These are phyloP conservation scores for Pseudotulostoma volvatum DNA, from an alignment of 495 filamentous ascomycete genomes.

Conservation along the genomic window DNA sequence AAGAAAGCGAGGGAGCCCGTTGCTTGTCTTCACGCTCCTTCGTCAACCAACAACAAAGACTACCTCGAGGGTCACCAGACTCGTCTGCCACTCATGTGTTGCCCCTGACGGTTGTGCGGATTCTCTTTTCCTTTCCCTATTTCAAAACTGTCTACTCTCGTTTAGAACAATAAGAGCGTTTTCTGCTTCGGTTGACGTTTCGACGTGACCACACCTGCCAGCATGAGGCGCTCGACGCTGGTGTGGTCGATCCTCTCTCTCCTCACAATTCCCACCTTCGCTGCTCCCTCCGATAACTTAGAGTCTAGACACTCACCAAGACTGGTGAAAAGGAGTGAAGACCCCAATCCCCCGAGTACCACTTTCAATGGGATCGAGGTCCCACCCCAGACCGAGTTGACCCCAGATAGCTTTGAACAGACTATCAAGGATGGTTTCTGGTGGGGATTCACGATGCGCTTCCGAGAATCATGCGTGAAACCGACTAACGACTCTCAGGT, in stretches of 20 bases:
- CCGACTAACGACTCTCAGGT: conserved; percentile 28
- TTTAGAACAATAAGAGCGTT: too few relatives aligned
- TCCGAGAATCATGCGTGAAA: background rate
- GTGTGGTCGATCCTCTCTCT: conserved; percentile 28
- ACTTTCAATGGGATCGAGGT: conserved; percentile 70
- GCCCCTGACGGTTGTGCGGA: conserved; percentile 18
- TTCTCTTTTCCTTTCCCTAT: conserved; percentile 11
- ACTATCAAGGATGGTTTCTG: conserved; percentile 48
- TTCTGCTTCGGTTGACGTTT: too few relatives aligned
- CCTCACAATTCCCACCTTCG: conserved; percentile 22
- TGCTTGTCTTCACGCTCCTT: too few relatives aligned
- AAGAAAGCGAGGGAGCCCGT: too few relatives aligned
- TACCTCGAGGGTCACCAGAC: too few relatives aligned
- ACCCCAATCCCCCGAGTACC: conserved; percentile 23
- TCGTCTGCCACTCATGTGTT: conserved; percentile 14
- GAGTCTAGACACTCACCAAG: conserved; percentile 6
- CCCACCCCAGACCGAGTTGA: conserved; percentile 53
- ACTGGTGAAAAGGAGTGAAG: conserved; percentile 3
- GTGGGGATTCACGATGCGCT: conserved; percentile 15
- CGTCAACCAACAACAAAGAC: too few relatives aligned
- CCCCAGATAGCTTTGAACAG: conserved; percentile 36
- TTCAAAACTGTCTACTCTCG: too few relatives aligned
- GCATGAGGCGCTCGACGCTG: conserved; percentile 26
- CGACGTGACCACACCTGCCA: too few relatives aligned
- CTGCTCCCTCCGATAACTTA: conserved; percentile 14